Evolutionary conservation across 2,329 filamentous ascomycete species (phyloP), one percentile per base, ranked within the genome.

Genomic region (Pseudocercospora cruenta): DNA sequence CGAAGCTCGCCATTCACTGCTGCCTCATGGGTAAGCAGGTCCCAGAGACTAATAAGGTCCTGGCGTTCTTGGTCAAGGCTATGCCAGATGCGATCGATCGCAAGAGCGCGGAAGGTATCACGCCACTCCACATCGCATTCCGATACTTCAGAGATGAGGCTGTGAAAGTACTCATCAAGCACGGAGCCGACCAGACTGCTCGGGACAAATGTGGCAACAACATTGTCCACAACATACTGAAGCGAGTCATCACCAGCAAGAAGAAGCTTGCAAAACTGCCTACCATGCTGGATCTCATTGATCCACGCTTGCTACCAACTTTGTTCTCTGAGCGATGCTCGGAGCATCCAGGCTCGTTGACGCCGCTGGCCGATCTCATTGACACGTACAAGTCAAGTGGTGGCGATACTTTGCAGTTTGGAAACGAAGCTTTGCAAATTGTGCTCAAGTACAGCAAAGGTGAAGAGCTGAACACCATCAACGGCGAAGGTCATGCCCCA

Each of bases 91-190:
- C 83, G 0, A 73, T 96, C 0, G 87, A 93, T 64, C 82, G 84
- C 58, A 91, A 87, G 72, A 87, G 81, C 0, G 63, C 54, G 2
- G 74, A 80, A 7, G 87, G 87, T 0, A 80, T 85, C 59, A 94
- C 91, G 0, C 91, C 92, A 1, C 82, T 96, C 0, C 84, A 88
- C 63, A 76, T 92, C 9, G 91, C 92, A 1, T 90, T 88, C 67
- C 78, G 82, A 1, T 78, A 86, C 2, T 84, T 85, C 10, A 84
- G 85, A 21, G 71, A 83, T 16, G 80, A 87, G 1, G 84, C 85
- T 21, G 85, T 85, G 16, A 86, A 87, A 72, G 80, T 87, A 0
- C 83, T 96, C 39, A 83, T 94, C 59, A 80, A 84, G 0, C 86
- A 85, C 26, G 91, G 90, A 2, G 91, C 91, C 1, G 87, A 95